phyloP scores from a whole-genome alignment of 345 rosid species.

The Lagerstroemia speciosa region DNA sequence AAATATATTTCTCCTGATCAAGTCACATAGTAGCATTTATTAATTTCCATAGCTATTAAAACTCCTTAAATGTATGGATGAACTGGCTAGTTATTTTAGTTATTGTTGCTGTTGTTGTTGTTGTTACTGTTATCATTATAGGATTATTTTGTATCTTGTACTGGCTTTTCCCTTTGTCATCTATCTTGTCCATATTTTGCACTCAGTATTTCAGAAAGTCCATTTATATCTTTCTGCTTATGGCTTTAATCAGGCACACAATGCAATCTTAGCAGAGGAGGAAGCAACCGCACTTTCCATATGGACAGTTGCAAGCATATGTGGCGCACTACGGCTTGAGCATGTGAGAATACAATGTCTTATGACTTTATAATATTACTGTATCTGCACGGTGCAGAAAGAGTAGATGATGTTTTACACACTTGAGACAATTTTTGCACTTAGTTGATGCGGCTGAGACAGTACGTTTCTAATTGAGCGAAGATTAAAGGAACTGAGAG shows the following conservation, averaged over 20 bases:
- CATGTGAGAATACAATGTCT: slow-evolving; percentile 31
- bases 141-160: too few relatives aligned
- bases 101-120: too few relatives aligned
- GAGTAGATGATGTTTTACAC: too few relatives aligned
- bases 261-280: slow-evolving; percentile 74
- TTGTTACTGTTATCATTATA: too few relatives aligned
- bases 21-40: too few relatives aligned
- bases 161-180: too few relatives aligned
- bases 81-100: too few relatives aligned
- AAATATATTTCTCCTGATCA: too few relatives aligned
- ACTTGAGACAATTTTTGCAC: too few relatives aligned
- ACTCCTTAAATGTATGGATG: too few relatives aligned
- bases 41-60: too few relatives aligned
- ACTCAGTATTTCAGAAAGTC: background rate
- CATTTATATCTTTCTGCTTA: slow-evolving; percentile 10
- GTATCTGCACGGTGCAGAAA: too few relatives aligned
- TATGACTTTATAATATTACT: background rate
- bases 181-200: background rate
- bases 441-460: background rate
- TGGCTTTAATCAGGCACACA: slow-evolving; percentile 49
- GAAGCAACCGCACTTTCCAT: slow-evolving; percentile 78
- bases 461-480: background rate
- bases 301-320: slow-evolving; percentile 85
- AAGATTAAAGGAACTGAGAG: background rate
- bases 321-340: slow-evolving; percentile 89